phyloP scores from a whole-genome alignment of 306 rosid species.

The Lotus japonicus region DNA sequence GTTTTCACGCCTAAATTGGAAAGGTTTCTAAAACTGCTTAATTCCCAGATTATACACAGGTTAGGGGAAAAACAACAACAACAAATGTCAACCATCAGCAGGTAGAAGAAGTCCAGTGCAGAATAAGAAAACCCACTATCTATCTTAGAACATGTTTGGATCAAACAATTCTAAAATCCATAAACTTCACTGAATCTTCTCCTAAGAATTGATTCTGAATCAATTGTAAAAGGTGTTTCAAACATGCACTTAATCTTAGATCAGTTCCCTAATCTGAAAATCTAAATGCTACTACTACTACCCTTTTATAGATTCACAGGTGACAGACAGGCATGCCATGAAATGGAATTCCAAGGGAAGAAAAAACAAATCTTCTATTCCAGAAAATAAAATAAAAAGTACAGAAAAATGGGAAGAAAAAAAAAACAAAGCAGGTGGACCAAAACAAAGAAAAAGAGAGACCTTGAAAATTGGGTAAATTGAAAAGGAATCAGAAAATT shows the following conservation, averaged over 20 bases:
- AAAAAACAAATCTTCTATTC: not conserved
- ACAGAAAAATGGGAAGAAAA: not conserved
- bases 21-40: constrained; percentile 21
- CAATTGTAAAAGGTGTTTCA: no score
- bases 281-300: constrained; percentile 32
- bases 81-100: not conserved
- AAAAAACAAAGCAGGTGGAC: not conserved
- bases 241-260: not conserved
- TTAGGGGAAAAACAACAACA: not conserved
- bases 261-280: constrained; percentile 19
- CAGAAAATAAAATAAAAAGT: not conserved
- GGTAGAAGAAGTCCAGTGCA: not conserved
- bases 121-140: constrained; percentile 8
- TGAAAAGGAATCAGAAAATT: constrained; percentile 17
- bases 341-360: not conserved
- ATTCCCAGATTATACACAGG: constrained; percentile 11
- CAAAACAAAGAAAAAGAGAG: not conserved
- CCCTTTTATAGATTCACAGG: constrained; percentile 17
- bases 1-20: constrained; percentile 14
- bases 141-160: not conserved
- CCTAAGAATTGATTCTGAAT: no score
- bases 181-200: no score
- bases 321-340: constrained; percentile 8
- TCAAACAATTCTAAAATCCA: no score
- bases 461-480: constrained; percentile 19